Percentiles rank a stretch among this genome's conserved stretches.
Evolutionary conservation across 192 early-diverging fungal genomes (phyloP).

Genomic region (Backusella tarrabulga): DNA sequence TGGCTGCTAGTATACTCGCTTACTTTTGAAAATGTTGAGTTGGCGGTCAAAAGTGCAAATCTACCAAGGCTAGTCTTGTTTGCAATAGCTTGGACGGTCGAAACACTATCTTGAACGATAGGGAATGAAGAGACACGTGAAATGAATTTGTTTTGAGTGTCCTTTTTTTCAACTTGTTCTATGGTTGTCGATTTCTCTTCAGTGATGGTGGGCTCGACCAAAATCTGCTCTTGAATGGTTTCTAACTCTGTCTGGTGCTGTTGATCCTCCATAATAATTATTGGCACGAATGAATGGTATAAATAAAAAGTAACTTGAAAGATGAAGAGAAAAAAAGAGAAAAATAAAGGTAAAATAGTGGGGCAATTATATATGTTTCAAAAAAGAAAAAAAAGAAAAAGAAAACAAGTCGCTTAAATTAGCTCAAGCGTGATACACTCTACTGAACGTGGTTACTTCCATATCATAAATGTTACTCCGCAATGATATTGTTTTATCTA

Average conservation of each 20-base stretch:
- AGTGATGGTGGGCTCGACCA: not conserved
- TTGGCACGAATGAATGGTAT: not conserved
- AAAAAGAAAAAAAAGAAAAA: not conserved
- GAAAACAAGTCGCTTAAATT: not conserved
- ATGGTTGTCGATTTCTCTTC: not conserved
- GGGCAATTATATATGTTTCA: not conserved
- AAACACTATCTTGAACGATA: conserved; percentile 30
- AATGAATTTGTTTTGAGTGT: conserved; percentile 22
- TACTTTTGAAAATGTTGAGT: conserved; percentile 21
- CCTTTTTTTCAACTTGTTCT: not conserved
- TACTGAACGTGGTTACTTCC: conserved; percentile 11
- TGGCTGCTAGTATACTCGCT: conserved; percentile 26
- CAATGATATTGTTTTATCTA: not conserved
- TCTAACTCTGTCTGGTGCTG: not conserved
- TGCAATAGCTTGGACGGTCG: conserved; percentile 28
- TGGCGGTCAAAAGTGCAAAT: conserved; percentile 31
- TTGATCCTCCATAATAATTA: not conserved
- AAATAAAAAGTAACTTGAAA: not conserved
- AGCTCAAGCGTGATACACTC: not conserved
- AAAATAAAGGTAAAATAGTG: not conserved
- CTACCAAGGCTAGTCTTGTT: conserved; percentile 30
- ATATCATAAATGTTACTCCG: not conserved
- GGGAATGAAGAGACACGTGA: conserved; percentile 36
- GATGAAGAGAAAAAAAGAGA: not conserved
- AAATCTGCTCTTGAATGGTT: not conserved